Base-by-base conservation (phyloP, 352 stramenopile genomes). In the Vaucheria bursata region DNA sequence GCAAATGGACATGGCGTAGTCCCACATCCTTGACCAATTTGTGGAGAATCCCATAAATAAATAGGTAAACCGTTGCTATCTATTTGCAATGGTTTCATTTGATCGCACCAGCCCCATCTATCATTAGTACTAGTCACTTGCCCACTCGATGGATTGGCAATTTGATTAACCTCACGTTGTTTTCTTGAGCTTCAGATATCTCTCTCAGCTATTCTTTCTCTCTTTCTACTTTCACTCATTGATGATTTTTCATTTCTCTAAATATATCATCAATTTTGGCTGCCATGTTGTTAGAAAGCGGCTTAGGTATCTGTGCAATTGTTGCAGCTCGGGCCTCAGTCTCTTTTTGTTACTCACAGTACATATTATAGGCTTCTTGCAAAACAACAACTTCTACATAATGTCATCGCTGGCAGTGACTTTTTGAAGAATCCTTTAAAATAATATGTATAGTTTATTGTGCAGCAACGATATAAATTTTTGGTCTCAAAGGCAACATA, bases 41-140 rank as follows among this genome's bases (percentile, higher is more conserved):
- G n/a, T 25, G 81, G 67, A 12, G 79, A 79, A 25, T 82, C 79
- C 74, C 65, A 77, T 0, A 69, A 81, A 40, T 84, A 84, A 53
- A 84, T 84, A 29, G 79, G 79, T 18, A 84, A 70, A 3, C 79
- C 79, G n/a, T 84, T 74, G 39, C 73, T 39, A 35, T 84, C 79
- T 50, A 73, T 53, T 25, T 74, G 74, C 33, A 84, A 73, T 71
- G 78, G 78, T 36, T 80, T 80, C 12, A 83, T 73, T 33, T 66
- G 38, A 33, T 83, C 71, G 66, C 72, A 71, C 78, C 78, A 83
- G 33, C 39, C 78, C 78, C 78, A 83, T 49, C 72, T 36, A 25
- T 81, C 73, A 18, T 29, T n/a, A 36, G 65, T 35, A 8, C 8
- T 35, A 37, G 6, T 29, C 32, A 8, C 65, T 6, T 25, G 29